Conservation (phyloP, 768 basidiomycete species). For the Boletus pseudo-olivaceus region DNA sequence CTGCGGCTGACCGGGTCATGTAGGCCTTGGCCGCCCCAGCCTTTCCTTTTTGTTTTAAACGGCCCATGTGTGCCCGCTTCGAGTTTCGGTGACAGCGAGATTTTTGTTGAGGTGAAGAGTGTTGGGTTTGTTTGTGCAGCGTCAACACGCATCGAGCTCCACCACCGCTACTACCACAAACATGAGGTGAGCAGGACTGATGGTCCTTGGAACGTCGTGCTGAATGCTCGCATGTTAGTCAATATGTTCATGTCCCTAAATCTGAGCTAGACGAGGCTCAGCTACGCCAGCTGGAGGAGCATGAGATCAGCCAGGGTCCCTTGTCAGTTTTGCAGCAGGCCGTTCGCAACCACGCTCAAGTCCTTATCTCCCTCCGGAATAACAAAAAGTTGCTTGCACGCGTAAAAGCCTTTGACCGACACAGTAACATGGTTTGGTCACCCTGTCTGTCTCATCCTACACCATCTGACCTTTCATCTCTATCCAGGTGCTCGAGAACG, state of each 20-base stretch:
- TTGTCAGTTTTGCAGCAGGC: slow-evolving; percentile 95
- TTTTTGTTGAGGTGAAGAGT: slow-evolving; percentile 1
- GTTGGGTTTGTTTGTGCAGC: slow-evolving; percentile 27
- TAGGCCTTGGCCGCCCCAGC: slow-evolving; percentile 91
- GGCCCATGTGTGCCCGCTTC: slow-evolving; percentile 55
- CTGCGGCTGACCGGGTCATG: slow-evolving; percentile 82
- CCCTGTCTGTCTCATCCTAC: background rate
- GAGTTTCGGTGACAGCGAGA: background rate
- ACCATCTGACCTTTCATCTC: slow-evolving; percentile 7
- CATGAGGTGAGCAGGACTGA: slow-evolving; percentile 31
- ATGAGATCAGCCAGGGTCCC: slow-evolving; percentile 98
- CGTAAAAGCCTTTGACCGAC: slow-evolving; percentile 98
- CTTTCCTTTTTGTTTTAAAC: slow-evolving; percentile 79
- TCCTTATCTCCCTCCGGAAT: slow-evolving; percentile 94
- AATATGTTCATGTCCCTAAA: slow-evolving; percentile 95
- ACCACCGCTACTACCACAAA: slow-evolving; percentile 14
- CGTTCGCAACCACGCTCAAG: slow-evolving; percentile 95
- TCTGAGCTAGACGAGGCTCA: slow-evolving; percentile 98
- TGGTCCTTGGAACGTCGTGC: slow-evolving; percentile 1
- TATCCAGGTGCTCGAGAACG: slow-evolving; percentile 90
- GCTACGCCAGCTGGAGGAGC: slow-evolving; percentile 92
- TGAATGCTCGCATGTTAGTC: slow-evolving; percentile 46
- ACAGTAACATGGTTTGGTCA: slow-evolving; percentile 90
- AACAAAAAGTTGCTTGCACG: slow-evolving; percentile 96
- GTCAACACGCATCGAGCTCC: slow-evolving; percentile 26